Conservation (phyloP, 805 yeast species). For the Cyberlindnera petersonii region DNA sequence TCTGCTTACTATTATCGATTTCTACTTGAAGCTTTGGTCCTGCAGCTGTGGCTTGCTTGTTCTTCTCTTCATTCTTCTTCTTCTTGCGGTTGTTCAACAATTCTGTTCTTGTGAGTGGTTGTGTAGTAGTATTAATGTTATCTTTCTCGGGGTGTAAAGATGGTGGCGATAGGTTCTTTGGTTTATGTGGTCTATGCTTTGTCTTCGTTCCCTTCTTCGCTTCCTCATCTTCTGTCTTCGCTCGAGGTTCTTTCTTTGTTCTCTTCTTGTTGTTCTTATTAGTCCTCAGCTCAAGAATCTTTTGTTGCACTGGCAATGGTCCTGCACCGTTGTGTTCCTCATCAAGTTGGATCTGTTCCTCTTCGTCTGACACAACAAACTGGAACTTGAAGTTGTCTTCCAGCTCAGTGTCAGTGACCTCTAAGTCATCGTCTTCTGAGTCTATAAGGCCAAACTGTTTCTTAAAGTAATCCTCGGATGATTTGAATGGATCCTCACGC, state of each 20-base stretch:
- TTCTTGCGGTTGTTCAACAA: conserved; percentile 3
- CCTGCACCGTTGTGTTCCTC: conserved; percentile 5
- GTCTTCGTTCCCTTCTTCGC: background rate
- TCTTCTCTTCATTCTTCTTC: background rate
- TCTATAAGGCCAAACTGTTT: conserved; percentile 8
- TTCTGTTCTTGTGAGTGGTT: conserved; percentile 8
- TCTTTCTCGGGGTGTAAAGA: background rate
- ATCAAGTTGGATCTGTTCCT: conserved; percentile 17
- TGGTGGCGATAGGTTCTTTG: background rate
- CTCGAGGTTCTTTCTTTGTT: background rate
- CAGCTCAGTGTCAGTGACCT: background rate
- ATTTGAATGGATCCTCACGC: conserved; percentile 5
- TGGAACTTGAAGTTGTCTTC: conserved; percentile 7
- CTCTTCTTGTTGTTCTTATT: background rate
- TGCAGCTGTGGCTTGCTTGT: background rate
- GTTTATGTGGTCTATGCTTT: background rate
- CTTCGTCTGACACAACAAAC: conserved; percentile 15
- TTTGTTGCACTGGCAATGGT: too few relatives aligned
- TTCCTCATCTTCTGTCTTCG: background rate
- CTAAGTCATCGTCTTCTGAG: conserved; percentile 1
- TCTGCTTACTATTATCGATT: background rate
- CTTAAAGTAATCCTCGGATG: conserved; percentile 10
- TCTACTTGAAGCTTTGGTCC: background rate
- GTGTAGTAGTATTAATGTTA: too few relatives aligned
- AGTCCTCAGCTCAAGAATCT: too few relatives aligned